Conservation (phyloP, 1,139 yeast genomes). For the Magnusiomyces tetraspermus region DNA sequence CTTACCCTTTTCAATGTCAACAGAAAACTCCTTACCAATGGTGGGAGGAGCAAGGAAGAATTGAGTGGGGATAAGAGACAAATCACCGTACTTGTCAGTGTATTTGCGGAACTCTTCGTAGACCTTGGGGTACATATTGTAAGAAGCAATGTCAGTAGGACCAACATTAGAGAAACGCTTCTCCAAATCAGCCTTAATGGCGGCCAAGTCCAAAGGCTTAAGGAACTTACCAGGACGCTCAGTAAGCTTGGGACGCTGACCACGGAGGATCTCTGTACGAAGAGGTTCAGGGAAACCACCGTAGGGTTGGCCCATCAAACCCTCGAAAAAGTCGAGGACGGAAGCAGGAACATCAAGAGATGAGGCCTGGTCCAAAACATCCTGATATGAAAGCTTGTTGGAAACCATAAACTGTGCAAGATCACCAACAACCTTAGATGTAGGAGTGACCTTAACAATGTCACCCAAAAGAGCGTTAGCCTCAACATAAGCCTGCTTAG, state of each 20-base stretch:
- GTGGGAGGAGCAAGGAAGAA: slow-evolving; percentile 79
- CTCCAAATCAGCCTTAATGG: slow-evolving; percentile 60
- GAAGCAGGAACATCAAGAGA: slow-evolving; percentile 97
- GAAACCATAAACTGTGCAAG: slow-evolving; percentile 98
- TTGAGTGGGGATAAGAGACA: slow-evolving; percentile 87
- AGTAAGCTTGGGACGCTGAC: slow-evolving; percentile 82
- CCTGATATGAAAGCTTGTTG: slow-evolving; percentile 76
- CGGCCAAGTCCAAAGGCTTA: slow-evolving; percentile 68
- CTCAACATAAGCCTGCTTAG: slow-evolving; percentile 83
- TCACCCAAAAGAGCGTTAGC: slow-evolving; percentile 91
- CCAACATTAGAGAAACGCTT: slow-evolving; percentile 44
- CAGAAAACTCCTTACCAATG: slow-evolving; percentile 79
- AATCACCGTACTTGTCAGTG: slow-evolving; percentile 76
- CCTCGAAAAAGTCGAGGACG: slow-evolving; percentile 95
- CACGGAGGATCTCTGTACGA: slow-evolving; percentile 76
- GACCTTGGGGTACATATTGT: slow-evolving; percentile 96
- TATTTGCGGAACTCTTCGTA: slow-evolving; percentile 75
- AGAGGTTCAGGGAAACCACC: slow-evolving; percentile 99
- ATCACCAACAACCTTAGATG: slow-evolving; percentile 98
- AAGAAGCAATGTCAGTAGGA: slow-evolving; percentile 88
- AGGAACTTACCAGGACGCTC: slow-evolving; percentile 86
- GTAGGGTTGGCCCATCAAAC: slow-evolving; percentile 97
- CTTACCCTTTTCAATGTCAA: slow-evolving; percentile 92
- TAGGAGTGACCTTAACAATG: slow-evolving; percentile 95
- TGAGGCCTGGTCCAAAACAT: slow-evolving; percentile 75